These are phyloP conservation scores for Herpetospermum pedunculosum DNA, from an alignment of 306 rosid genomes.

Conservation along the genomic window DNA sequence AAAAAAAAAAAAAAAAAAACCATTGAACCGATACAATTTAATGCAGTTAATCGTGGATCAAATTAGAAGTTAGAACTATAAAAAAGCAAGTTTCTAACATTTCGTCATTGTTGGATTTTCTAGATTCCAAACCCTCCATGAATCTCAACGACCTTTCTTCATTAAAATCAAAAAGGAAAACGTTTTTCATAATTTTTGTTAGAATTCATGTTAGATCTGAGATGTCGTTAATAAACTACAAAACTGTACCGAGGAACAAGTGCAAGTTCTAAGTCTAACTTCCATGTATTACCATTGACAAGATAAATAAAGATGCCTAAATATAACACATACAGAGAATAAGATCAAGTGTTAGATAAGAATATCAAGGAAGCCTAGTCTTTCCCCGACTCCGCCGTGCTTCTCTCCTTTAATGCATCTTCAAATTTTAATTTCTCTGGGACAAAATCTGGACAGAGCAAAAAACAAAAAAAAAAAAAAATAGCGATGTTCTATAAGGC, in stretches of 20 bases:
- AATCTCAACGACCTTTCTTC: no score
- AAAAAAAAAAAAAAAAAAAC: no score
- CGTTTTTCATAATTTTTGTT: no score
- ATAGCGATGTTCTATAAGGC: background rate
- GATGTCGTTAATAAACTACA: background rate
- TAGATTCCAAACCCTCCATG: no score
- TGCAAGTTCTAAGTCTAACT: background rate
- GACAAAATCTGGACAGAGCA: constrained; percentile 68
- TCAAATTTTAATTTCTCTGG: constrained; percentile 65
- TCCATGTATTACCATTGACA: background rate
- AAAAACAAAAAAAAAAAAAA: no score
- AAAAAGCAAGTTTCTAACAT: no score
- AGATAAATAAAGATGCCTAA: background rate
- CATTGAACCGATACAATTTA: no score
- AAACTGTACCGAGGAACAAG: background rate
- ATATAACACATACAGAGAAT: background rate
- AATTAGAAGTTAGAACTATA: no score
- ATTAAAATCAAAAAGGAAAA: no score
- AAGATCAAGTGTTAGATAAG: background rate
- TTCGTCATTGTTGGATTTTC: no score
- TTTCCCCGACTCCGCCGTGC: constrained; percentile 21
- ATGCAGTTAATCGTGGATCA: no score
- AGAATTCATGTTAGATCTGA: background rate
- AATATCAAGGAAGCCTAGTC: constrained; percentile 13
- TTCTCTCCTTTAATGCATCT: constrained; percentile 67